Percentiles rank a stretch among this genome's conserved stretches.
Conservation (phyloP, 805 yeast species). For the Wickerhamomyces strasburgensis region DNA sequence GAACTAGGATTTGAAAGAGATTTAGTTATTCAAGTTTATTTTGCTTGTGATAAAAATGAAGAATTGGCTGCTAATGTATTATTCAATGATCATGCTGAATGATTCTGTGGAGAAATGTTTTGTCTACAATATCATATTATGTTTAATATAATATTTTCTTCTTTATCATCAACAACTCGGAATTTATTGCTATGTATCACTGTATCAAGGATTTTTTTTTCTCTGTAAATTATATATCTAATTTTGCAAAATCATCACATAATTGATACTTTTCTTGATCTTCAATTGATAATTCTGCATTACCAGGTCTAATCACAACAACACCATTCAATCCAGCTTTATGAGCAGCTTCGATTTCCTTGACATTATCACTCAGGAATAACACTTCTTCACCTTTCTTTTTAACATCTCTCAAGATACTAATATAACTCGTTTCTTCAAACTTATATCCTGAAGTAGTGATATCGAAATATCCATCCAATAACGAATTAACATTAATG, state of each 20-base stretch:
- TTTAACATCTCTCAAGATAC: slow-evolving; percentile 43
- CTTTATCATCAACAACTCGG: neutral
- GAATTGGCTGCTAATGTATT: slow-evolving; percentile 92
- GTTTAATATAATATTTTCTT: neutral
- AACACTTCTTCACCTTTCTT: slow-evolving; percentile 34
- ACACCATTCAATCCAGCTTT: slow-evolving; percentile 54
- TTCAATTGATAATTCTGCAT: slow-evolving; percentile 42
- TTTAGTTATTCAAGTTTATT: slow-evolving; percentile 85
- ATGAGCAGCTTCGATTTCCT: slow-evolving; percentile 73
- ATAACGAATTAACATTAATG: slow-evolving; percentile 45
- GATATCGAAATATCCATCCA: slow-evolving; percentile 79
- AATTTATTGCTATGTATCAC: neutral
- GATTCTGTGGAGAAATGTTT: neutral
- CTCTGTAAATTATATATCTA: slow-evolving; percentile 16
- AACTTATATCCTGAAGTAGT: slow-evolving; percentile 74
- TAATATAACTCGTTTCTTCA: slow-evolving; percentile 50
- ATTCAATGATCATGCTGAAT: slow-evolving; percentile 52
- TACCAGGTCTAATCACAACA: slow-evolving; percentile 73
- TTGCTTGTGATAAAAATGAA: slow-evolving; percentile 97
- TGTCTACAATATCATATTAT: neutral
- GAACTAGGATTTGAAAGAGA: slow-evolving; percentile 90
- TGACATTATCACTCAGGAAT: slow-evolving; percentile 77
- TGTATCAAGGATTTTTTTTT: too few species aligned
- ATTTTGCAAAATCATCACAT: slow-evolving; percentile 28
- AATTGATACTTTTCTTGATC: slow-evolving; percentile 26